Base-by-base conservation (phyloP, 164 flowering plant genomes). In the Cinnamomum micranthum region DNA sequence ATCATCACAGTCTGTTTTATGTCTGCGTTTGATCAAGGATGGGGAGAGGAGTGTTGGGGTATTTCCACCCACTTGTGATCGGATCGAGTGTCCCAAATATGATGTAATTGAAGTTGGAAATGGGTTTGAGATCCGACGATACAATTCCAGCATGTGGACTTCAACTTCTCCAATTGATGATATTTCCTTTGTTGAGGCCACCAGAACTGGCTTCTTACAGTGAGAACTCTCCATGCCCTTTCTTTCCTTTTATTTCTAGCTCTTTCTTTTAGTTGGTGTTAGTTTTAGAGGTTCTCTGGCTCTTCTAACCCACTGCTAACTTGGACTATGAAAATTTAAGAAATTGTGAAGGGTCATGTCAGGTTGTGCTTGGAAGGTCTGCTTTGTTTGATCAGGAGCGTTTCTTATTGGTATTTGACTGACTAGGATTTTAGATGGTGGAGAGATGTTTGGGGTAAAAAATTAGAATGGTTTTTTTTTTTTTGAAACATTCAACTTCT, bases 81-180 rank as follows among this genome's bases (percentile, higher is more conserved):
- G 91, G 23, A 95, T 95, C 25, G 98, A 95, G 84, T 95, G 97
- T 73, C 98, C 97, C 0, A 80, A 62, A 65, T 90, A 75, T 71
- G 92, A 86, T 28, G 80, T 88, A 24, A 65, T 89, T 69, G 76
- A 83, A 4, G 52, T 20, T 0, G 97, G 90, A 25, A 80, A 89
- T 77, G 95, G 89, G 47, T 95, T 76, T 63, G 97, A 95, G 63
- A 90, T 95, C 55, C 90, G 97, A 4, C 86, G 90, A 14, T 95
- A 90, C 50, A 82, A 88, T 71, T 87, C 89, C 0, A 27, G 91
- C 4, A 84, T 86, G 28, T 94, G 97, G 98, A 77, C 84, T 62
- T 84, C 97, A 0, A 88, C 97, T 27, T 69, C 91, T 31, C 83
- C 91, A 6, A 91, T 92, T 71, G 83, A 86, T 24, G 94, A 90